Evolutionary conservation across 371 early-diverging fungal genomes (phyloP), one percentile per base, ranked within the genome.

Genomic region (Chytridiales sp.): DNA sequence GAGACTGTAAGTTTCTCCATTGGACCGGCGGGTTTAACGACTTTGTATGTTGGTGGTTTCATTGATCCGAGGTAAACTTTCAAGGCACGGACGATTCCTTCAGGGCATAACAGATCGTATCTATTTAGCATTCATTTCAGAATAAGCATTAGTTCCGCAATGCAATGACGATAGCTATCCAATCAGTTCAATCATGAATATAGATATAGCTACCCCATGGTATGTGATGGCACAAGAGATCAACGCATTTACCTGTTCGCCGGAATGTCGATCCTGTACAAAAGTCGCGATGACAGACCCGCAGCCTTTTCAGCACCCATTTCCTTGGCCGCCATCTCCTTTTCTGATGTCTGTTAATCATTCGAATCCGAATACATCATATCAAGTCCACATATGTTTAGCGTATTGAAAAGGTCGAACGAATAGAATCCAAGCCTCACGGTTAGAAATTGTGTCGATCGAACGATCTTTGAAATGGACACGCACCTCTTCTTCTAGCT

Each of bases 211-310:
- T 32, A n/a, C 34, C n/a, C n/a, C n/a, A n/a, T n/a, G n/a, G n/a
- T n/a, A n/a, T n/a, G 24, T 2, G 35, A 31, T 22, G 5, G 35
- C 29, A 21, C 26, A 57, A 22, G 2, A 53, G 51, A 49, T 55
- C 15, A 57, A 29, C 41, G 24, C 43, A 39, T 1, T 64, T 87
- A 97, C 89, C 99, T 86, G 83, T 99, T 99, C 63, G 99, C 99
- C 48, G 99, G 97, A 64, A 99, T 94, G 65, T 99, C 99, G 70
- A 99, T 97, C 76, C 96, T 95, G 73, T 95, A 90, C 62, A 92
- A 74, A 36, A 85, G 80, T 53, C 93, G 80, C 46, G 93, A 90
- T 48, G 90, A 87, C 6, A 78, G 68, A 31, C 57, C 68, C 60
- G 74, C 63, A 1, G 72, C 76, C 47, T 83, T 66, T 48, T 81